Base-by-base conservation (phyloP, 1,139 yeast genomes). In the Debaryomyces fabryi region DNA sequence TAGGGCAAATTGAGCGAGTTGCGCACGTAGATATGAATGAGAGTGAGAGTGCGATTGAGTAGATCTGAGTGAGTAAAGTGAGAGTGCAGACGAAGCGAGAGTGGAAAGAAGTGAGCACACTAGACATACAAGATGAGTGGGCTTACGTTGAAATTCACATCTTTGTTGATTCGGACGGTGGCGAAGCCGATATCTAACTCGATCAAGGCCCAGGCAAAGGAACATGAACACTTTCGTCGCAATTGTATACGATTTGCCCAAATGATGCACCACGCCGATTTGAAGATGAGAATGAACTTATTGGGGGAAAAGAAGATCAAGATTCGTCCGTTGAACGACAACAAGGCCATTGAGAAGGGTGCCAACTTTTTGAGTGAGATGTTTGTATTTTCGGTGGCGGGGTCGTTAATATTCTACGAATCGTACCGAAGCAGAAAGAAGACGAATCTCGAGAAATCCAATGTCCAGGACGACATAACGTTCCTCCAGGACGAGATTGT, bases 271-370 rank as follows among this genome's bases (percentile, higher is more conserved):
- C 72, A 74, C 42, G 74, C 88, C 2, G 96, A 90, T 60, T 74
- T 84, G 47, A 68, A 69, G 41, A 68, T 88, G 53, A 78, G 91
- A 44, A 78, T 83, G 81, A 74, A 81, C 37, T 74, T 89, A 39
- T 67, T 86, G 49, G 89, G 93, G 7, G 85, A 81, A 52, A 71
- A 73, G 39, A 76, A 75, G 45, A 74, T 72, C 51, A 81, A 78
- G 55, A 79, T 89, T 9, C 75, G 96, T 42, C 96, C 96, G 0
- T 75, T 90, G 59, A 90, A 88, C 61, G 96, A 90, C 56, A 83
- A 85, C 21, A 85, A 83, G 60, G 97, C 97, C 39, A 81, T 90
- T 39, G 96, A 90, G 52, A 82, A 78, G 49, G 96, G 96, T 1
- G 96, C 96, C 41, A 86, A 79, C 43, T 83, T 89, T 60, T 68